Evolutionary conservation across 1,284 basidiomycete species (phyloP).

Genomic region (Sutorius eximius): DNA sequence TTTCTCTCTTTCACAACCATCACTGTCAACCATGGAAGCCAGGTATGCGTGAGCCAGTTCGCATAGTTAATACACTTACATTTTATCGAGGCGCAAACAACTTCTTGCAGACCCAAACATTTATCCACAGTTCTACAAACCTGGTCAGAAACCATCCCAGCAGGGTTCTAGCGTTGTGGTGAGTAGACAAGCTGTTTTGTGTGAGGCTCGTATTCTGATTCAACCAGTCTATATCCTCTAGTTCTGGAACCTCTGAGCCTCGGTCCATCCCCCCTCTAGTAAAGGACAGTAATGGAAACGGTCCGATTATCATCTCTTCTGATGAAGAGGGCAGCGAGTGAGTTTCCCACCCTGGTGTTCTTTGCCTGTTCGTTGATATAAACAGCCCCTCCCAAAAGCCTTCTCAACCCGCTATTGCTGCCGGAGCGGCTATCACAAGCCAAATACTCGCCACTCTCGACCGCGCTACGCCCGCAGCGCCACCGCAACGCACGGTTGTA

Average conservation of each 20-base stretch:
- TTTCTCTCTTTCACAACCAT: constrained; percentile 9
- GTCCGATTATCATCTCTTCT: constrained; percentile 29
- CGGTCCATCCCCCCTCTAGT: constrained; percentile 13
- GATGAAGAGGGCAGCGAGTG: constrained; percentile 27
- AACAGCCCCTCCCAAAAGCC: constrained; percentile 9
- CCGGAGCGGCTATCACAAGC: constrained; percentile 13
- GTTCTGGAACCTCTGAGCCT: constrained; percentile 22
- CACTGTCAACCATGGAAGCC: constrained; percentile 21
- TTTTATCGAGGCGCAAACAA: constrained; percentile 24
- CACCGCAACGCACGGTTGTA: constrained; percentile 19
- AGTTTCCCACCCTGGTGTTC: background rate
- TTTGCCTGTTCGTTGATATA: constrained; percentile 1
- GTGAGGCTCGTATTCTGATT: background rate
- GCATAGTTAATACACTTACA: background rate
- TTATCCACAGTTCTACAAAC: constrained; percentile 34
- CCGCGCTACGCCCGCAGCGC: constrained; percentile 17
- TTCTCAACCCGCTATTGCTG: background rate
- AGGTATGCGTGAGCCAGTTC: constrained; percentile 13
- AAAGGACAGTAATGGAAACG: constrained; percentile 7
- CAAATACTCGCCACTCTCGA: constrained; percentile 26
- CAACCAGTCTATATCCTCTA: constrained; percentile 25
- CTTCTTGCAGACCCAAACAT: constrained; percentile 25
- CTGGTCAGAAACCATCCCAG: constrained; percentile 18
- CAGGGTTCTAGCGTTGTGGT: constrained; percentile 19
- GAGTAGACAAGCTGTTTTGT: constrained; percentile 4